Evolutionary conservation across 2,329 filamentous ascomycete species (phyloP).

Genomic region (Pseudocercospora musae): DNA sequence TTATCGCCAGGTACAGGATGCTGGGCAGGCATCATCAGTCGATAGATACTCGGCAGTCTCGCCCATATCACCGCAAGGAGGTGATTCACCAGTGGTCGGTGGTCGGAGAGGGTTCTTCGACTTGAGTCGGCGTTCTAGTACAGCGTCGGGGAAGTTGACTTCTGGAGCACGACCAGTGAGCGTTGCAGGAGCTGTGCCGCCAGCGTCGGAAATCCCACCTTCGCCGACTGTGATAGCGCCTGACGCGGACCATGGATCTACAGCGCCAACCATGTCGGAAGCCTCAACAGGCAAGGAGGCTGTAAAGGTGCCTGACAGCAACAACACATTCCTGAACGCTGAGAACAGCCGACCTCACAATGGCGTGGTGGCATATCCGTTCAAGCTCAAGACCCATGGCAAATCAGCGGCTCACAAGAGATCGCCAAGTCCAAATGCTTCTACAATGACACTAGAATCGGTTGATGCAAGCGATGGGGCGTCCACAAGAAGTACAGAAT

Average conservation of each 20-base stretch:
- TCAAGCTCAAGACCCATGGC: constrained; percentile 52
- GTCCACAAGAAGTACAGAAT: background rate
- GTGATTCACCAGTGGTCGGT: background rate
- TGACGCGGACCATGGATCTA: background rate
- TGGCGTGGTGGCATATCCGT: constrained; percentile 69
- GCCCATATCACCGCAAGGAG: constrained; percentile 1
- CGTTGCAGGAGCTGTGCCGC: constrained; percentile 19
- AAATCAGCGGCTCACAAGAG: constrained; percentile 36
- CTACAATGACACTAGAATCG: constrained; percentile 29
- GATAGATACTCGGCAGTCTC: constrained; percentile 10
- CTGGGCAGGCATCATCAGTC: constrained; percentile 19
- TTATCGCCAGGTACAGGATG: constrained; percentile 25
- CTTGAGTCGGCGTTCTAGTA: constrained; percentile 21
- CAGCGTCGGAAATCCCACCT: constrained; percentile 2
- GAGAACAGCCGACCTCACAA: constrained; percentile 64
- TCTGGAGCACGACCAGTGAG: constrained; percentile 29
- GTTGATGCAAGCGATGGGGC: constrained; percentile 4
- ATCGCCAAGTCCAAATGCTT: constrained; percentile 21
- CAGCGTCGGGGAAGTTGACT: constrained; percentile 17
- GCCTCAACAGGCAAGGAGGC: constrained; percentile 18
- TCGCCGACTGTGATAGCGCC: constrained; percentile 7
- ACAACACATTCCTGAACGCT: constrained; percentile 47
- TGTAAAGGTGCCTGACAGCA: constrained; percentile 32
- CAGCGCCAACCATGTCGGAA: constrained; percentile 17
- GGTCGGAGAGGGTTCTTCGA: constrained; percentile 16